Percentiles rank a stretch among this genome's conserved stretches.
These are phyloP conservation scores for Nothophoma quercina DNA, from an alignment of 2,329 filamentous ascomycete genomes.

Conservation along the genomic window DNA sequence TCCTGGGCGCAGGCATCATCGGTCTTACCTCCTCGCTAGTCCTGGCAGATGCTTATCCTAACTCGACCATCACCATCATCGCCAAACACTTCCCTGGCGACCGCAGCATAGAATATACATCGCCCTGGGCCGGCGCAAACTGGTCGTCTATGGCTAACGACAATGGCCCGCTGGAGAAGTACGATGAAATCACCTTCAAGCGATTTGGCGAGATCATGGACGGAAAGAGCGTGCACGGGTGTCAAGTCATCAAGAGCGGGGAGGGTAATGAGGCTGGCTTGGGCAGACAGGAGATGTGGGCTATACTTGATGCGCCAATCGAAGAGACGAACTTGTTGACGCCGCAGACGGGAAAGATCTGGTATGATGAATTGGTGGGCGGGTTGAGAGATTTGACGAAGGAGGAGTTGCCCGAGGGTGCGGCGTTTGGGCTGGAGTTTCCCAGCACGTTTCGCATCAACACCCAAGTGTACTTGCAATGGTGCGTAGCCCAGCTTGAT, in stretches of 20 bases:
- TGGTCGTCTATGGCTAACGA: slow-evolving; percentile 64
- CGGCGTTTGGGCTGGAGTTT: slow-evolving; percentile 49
- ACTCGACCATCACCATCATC: slow-evolving; percentile 71
- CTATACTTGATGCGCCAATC: slow-evolving; percentile 40
- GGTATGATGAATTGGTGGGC: slow-evolving; percentile 54
- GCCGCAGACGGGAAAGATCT: slow-evolving; percentile 48
- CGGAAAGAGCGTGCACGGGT: slow-evolving; percentile 29
- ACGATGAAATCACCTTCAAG: slow-evolving; percentile 42
- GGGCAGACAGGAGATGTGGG: slow-evolving; percentile 38
- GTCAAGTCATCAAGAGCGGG: slow-evolving; percentile 18
- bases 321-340: slow-evolving; percentile 47
- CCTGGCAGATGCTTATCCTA: slow-evolving; percentile 61
- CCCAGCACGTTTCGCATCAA: slow-evolving; percentile 50
- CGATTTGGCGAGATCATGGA: slow-evolving; percentile 39
- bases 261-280: slow-evolving; percentile 38
- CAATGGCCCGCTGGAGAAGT: slow-evolving; percentile 42
- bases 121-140: slow-evolving; percentile 88
- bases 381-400: slow-evolving; percentile 41
- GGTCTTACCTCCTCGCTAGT: slow-evolving; percentile 71
- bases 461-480: slow-evolving; percentile 48
- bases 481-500: too few species aligned
- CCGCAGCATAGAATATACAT: slow-evolving; percentile 89
- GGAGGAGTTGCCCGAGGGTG: slow-evolving; percentile 44
- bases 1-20: slow-evolving; percentile 67
- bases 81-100: slow-evolving; percentile 94